phyloP scores from a whole-genome alignment of 768 basidiomycete species.

The Lentinula aciculospora region DNA sequence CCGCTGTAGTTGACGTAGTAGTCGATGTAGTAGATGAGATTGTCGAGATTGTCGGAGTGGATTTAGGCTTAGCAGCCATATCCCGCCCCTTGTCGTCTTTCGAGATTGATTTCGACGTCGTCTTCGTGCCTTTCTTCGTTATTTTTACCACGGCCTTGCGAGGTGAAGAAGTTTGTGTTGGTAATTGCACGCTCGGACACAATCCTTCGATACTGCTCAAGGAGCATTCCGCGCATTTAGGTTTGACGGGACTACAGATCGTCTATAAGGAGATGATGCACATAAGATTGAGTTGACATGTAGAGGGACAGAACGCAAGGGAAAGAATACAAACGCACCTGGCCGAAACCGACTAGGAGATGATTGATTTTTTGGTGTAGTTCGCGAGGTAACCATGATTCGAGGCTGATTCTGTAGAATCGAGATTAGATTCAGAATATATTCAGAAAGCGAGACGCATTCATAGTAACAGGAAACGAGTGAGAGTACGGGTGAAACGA shows the following conservation, averaged over 20 bases:
- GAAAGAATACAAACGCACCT: constrained; percentile 36
- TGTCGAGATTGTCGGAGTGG: too few species aligned
- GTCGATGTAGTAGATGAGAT: too few species aligned
- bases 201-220: constrained; percentile 29
- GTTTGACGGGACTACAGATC: constrained; percentile 42
- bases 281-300: not conserved
- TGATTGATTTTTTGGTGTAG: constrained; percentile 74
- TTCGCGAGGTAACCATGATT: constrained; percentile 79
- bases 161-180: constrained; percentile 4
- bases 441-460: too few species aligned
- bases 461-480: too few species aligned
- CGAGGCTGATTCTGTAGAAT: constrained; percentile 58
- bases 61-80: too few species aligned
- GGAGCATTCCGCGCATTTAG: constrained; percentile 41
- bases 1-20: too few species aligned
- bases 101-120: too few species aligned
- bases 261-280: constrained; percentile 22
- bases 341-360: constrained; percentile 80
- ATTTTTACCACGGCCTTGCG: not conserved
- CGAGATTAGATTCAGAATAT: too few species aligned
- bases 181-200: constrained; percentile 44
- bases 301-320: not conserved
- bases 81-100: too few species aligned
- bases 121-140: not conserved
- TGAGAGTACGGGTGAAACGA: too few species aligned